Base-by-base conservation (phyloP, 371 early-diverging fungal species). In the Lichtheimia corymbifera region DNA sequence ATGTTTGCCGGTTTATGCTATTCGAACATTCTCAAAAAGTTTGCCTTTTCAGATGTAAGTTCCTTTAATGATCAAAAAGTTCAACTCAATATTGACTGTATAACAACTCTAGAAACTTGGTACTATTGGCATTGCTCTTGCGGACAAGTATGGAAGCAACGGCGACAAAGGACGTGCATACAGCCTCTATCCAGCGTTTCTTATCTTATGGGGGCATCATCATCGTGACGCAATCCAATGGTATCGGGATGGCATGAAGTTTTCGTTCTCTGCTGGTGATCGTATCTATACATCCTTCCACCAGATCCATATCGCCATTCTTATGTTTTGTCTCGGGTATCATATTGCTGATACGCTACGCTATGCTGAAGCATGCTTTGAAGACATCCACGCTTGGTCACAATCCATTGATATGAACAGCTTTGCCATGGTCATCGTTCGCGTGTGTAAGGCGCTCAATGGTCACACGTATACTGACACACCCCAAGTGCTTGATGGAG, bases 201-300 rank as follows among this genome's bases (percentile, higher is more conserved):
- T 72, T 1, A 9, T 58, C 13, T 40, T 60, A 44, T 79, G 80
- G 80, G 74, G 73, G 27, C 51, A 69, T 44, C 77, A 76, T 40
- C 43, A 66, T 2, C 54, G 54, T 17, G 77, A 79, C 2, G 41
- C 64, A 6, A 41, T 71, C 0, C 59, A 67, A 13, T 55, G 53
- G 18, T 65, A 53, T 27, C 51, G 61, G 5, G 41, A 65, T 1
- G 61, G 56, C n/a, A 30, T 67, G 17, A 50, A 60, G 0, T 59
- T 63, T 0, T 66, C 63, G 5, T n/a, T 69, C 17, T 62, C 74
- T 1, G 71, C 73, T 2, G 80, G 80, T 18, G 80, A 79, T 45
- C 71, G 75, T 40, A 79, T 79, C 27, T 79, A 76, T 55, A 61
- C 64, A 3, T 72, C 76, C 0, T 79, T 72, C 27, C 40, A 68